Conservation (phyloP, 2,329 filamentous ascomycete species). For the Claviceps digitariae region DNA sequence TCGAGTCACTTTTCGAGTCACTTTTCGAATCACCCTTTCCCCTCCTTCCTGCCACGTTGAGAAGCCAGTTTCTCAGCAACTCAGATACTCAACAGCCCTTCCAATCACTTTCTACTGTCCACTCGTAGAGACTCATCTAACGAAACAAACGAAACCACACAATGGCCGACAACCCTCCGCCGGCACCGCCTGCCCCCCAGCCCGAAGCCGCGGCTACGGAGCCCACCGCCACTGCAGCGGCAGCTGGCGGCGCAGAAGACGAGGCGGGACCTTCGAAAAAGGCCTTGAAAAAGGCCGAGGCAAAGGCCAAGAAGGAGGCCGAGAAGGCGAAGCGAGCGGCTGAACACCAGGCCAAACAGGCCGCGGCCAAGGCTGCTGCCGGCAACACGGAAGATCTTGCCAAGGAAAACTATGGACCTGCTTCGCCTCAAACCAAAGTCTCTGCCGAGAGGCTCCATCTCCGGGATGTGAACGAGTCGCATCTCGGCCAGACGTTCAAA, state of each 20-base stretch:
- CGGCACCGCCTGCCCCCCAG: neutral
- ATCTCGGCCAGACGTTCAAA: slow-evolving; percentile 57
- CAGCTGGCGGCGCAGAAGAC: neutral
- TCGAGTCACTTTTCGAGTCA: neutral
- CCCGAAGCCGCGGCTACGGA: neutral
- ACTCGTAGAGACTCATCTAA: too few species aligned
- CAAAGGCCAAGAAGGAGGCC: slow-evolving; percentile 80
- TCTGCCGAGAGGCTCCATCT: slow-evolving; percentile 47
- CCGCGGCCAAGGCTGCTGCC: slow-evolving; percentile 50
- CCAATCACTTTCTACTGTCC: too few species aligned
- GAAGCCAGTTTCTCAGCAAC: neutral
- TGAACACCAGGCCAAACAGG: slow-evolving; percentile 61
- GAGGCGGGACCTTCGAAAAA: slow-evolving; percentile 34
- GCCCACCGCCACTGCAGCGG: neutral
- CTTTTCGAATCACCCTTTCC: neutral
- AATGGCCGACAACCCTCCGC: slow-evolving; percentile 6
- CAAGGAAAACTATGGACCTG: slow-evolving; percentile 56
- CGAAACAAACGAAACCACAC: neutral
- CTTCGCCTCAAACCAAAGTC: slow-evolving; percentile 40
- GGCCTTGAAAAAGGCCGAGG: slow-evolving; percentile 70
- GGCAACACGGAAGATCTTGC: slow-evolving; percentile 55
- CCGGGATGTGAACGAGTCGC: slow-evolving; percentile 46
- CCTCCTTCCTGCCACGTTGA: neutral
- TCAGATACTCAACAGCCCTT: neutral
- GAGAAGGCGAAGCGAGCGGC: slow-evolving; percentile 59